Evolutionary conservation across 176 grass and related monocot species (phyloP), one percentile per base, ranked within the genome.

Genomic region (Pharus latifolius): DNA sequence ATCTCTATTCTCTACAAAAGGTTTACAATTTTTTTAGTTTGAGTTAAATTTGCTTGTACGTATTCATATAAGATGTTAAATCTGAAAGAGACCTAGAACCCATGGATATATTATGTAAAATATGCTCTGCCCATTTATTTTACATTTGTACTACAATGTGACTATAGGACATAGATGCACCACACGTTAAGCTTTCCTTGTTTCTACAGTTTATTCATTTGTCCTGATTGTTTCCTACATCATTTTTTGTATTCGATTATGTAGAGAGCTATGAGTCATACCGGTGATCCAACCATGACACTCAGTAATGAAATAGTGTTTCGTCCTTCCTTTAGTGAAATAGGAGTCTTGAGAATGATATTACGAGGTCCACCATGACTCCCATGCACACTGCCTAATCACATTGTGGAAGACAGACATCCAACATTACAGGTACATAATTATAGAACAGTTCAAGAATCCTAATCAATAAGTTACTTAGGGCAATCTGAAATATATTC

Each of bases 201-300:
- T 46, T 59, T 54, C 44, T 1, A 0, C 35, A 38, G 9, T 22
- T 31, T 30, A 46, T 45, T 7, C 5, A 42, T 33, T 3, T 37
- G 9, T 5, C 35, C 35, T 9, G n/a, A n/a, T n/a, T n/a, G n/a
- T n/a, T n/a, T n/a, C 8, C 35, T 5, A 9, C 4, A 9, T 9
- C 35, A 38, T 69, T 61, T 51, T 5, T 14, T 51, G 47, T 69
- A 60, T 58, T 9, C 28, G 23, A 27, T 32, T 32, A 38, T 38
- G 47, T 76, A 72, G n/a, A 58, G 44, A 82, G n/a, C 8, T 72
- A 49, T 47, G 41, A 80, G 56, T 65, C 65, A 60, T 70, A 95
- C 91, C 67, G 86, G 86, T 17, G 87, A 80, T 40, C 86, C 91
- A 41, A 95, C 80, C 91, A 95, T 87, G 45, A 74, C 86, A 47